Evolutionary conservation across 2,329 filamentous ascomycete genomes (phyloP).

Genomic region (Ramularia endophylla): DNA sequence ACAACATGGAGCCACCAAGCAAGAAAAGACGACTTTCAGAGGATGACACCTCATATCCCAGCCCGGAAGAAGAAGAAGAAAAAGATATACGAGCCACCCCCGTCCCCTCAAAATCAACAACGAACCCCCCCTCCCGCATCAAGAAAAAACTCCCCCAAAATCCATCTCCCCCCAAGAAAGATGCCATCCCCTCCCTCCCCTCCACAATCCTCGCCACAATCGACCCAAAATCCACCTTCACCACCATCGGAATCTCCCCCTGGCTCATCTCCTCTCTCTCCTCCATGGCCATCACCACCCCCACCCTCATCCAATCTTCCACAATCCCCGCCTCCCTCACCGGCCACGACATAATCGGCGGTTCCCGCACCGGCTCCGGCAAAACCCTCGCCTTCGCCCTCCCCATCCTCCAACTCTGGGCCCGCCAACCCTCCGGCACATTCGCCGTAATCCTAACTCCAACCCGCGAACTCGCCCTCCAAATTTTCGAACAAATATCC

Average conservation of each 20-base stretch:
- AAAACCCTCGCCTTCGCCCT: conserved; percentile 96
- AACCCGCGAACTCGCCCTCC: conserved; percentile 84
- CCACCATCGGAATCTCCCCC: conserved; percentile 27
- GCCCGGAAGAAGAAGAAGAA: too few relatives aligned
- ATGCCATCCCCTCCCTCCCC: conserved; percentile 6
- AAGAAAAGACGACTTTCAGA: conserved; percentile 14
- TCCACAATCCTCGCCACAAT: conserved; percentile 24
- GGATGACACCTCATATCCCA: too few relatives aligned
- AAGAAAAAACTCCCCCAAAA: conserved; percentile 3
- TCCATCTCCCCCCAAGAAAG: not conserved
- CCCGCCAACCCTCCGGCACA: conserved; percentile 84
- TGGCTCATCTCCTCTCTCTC: conserved; percentile 82
- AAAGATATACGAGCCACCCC: too few relatives aligned
- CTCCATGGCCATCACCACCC: conserved; percentile 74
- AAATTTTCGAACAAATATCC: conserved; percentile 94
- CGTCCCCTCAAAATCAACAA: not conserved
- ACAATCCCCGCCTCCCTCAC: conserved; percentile 91
- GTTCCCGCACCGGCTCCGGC: conserved; percentile 89
- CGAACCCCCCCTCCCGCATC: conserved; percentile 5
- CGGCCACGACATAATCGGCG: conserved; percentile 90
- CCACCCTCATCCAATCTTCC: conserved; percentile 86
- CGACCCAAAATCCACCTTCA: conserved; percentile 27
- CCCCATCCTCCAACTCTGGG: conserved; percentile 90
- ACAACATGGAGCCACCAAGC: conserved; percentile 11
- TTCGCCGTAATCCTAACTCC: conserved; percentile 87